Base-by-base conservation (phyloP, 768 basidiomycete genomes). In the Termitomyces sp. region DNA sequence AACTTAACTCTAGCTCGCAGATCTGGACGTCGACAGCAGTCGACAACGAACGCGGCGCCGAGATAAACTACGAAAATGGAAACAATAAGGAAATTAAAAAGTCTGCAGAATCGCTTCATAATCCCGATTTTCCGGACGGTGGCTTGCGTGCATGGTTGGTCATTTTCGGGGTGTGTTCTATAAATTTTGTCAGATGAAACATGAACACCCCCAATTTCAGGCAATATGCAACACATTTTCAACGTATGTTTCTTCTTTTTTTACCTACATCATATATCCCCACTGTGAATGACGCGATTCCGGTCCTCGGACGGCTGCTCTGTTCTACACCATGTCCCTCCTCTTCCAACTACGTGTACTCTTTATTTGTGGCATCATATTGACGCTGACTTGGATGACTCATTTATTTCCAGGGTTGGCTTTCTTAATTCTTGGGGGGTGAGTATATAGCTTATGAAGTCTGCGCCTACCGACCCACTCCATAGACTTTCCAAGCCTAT, bases 371-470 rank as follows among this genome's bases (percentile, higher is more conserved):
- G 3, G 16, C 33, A 12, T 34, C 28, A 16, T 22, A 9, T 56
- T 49, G 29, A 48, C 16, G n/a, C 59, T 52, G 54, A 45, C 49
- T 33, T 61, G n/a, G n/a, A n/a, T 46, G 50, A 59, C 56, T 29
- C 4, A 15, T 49, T 46, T 31, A 46, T 62, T 49, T 34, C 36
- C 60, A 79, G 78, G 31, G 84, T 88, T 68, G 89, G 89, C 22
- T 84, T 83, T 59, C 81, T 87, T 7, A 90, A 88, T 62, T 80
- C 85, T 0, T 89, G 87, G 86, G 88, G 88, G 51, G 88, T 86
- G 63, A 70, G 82, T 22, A 75, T 9, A 4, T 22, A 4, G 8
- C 15, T 16, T 36, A 34, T 5, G 26, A 39, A 7, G 16, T 13
- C 29, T 20, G n/a, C 33, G 12, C 37, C 15, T 41, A 18, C 18